A percentile compares a stretch with the other conserved stretches of the same genome.
phyloP scores from a whole-genome alignment of 257 asterid species.

The Gentiana straminea region DNA sequence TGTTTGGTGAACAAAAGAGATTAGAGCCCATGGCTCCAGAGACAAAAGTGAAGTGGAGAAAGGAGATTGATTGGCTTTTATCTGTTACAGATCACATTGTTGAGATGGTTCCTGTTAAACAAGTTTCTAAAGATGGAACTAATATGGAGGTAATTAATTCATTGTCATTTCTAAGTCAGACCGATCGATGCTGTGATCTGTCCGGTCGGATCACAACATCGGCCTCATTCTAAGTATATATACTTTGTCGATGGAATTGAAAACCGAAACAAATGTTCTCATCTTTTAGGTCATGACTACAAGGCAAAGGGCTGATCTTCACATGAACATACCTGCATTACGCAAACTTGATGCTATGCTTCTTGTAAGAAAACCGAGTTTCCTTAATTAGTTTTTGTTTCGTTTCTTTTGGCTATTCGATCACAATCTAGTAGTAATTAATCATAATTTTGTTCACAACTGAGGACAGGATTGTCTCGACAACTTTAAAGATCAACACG shows the following conservation, averaged over 20 bases:
- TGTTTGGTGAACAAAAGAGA: conserved; percentile 72
- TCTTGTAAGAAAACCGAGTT: conserved; percentile 35
- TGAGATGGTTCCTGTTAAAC: conserved; percentile 81
- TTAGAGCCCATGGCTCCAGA: conserved; percentile 87
- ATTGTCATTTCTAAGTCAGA: background rate
- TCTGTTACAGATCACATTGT: conserved; percentile 90
- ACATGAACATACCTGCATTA: conserved; percentile 76
- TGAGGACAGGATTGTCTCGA: conserved; percentile 73
- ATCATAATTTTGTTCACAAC: background rate
- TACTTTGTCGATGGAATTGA: too few species aligned
- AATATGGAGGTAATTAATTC: conserved; percentile 48
- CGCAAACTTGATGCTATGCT: conserved; percentile 79
- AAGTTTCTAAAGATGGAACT: conserved; percentile 58
- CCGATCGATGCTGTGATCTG: background rate
- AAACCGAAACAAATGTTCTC: background rate
- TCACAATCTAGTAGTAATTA: too few species aligned
- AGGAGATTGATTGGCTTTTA: conserved; percentile 88
- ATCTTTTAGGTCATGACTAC: conserved; percentile 60
- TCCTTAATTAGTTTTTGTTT: background rate
- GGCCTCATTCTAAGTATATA: background rate
- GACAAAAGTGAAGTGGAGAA: conserved; percentile 64
- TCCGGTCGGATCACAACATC: background rate
- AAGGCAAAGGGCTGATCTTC: conserved; percentile 65
- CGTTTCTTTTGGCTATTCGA: background rate
- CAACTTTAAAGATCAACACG: conserved; percentile 58